These are phyloP conservation scores for Stemphylium lycopersici DNA, from an alignment of 2,329 filamentous ascomycete species.

Conservation along the genomic window DNA sequence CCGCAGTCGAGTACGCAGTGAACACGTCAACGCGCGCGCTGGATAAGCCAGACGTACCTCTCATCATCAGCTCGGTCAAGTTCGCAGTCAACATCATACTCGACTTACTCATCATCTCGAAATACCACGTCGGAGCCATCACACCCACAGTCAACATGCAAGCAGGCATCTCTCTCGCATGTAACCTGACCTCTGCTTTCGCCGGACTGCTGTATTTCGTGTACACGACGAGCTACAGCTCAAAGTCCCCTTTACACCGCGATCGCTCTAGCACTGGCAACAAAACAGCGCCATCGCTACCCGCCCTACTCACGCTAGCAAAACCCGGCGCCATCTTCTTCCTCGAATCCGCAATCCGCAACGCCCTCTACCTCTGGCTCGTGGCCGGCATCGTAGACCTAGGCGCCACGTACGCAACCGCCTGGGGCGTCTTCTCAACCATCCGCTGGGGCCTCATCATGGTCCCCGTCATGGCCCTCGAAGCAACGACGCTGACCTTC, in stretches of 20 bases:
- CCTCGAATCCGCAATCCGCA: constrained; percentile 69
- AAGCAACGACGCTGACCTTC: constrained; percentile 69
- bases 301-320: constrained; percentile 57
- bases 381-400: constrained; percentile 68
- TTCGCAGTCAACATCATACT: constrained; percentile 71
- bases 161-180: constrained; percentile 67
- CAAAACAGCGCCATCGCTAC: not conserved
- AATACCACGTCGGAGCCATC: constrained; percentile 63
- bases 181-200: constrained; percentile 45
- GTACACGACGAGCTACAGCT: constrained; percentile 41
- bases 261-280: constrained; percentile 16
- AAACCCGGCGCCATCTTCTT: constrained; percentile 67
- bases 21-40: constrained; percentile 67
- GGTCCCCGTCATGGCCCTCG: constrained; percentile 72
- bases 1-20: constrained; percentile 68
- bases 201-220: constrained; percentile 67
- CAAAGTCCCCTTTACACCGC: constrained; percentile 4
- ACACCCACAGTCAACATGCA: constrained; percentile 68
- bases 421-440: constrained; percentile 76
- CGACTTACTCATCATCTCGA: constrained; percentile 70
- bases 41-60: constrained; percentile 71
- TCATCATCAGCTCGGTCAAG: constrained; percentile 68
- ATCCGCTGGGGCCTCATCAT: constrained; percentile 77
- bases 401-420: constrained; percentile 69
- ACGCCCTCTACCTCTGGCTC: constrained; percentile 74